Conservation (phyloP, 1,139 yeast genomes). For the Geotrichum phurueaensis region DNA sequence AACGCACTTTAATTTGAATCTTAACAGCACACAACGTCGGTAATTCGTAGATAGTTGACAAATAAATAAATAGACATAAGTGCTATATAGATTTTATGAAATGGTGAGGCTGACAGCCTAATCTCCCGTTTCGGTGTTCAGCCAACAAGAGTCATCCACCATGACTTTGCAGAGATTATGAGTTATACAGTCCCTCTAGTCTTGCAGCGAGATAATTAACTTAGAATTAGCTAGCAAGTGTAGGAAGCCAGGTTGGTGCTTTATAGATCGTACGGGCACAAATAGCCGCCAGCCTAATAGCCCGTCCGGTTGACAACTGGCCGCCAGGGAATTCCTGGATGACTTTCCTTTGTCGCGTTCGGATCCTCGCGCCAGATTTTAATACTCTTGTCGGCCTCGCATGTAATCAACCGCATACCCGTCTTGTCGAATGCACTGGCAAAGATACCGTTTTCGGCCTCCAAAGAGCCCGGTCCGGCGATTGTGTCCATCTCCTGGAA, state of each 20-base stretch:
- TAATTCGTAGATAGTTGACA: neutral
- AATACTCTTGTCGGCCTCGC: conserved; percentile 85
- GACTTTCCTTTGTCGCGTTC: conserved; percentile 41
- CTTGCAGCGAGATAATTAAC: neutral
- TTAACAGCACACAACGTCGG: neutral
- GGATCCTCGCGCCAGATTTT: conserved; percentile 70
- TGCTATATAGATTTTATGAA: neutral
- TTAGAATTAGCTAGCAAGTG: neutral
- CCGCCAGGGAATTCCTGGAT: conserved; percentile 47
- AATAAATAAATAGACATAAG: neutral
- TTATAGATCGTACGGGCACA: neutral
- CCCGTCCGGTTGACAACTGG: conserved; percentile 28
- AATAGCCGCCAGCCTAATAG: neutral
- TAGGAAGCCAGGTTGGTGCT: neutral
- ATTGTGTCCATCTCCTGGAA: conserved; percentile 51
- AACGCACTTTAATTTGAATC: neutral
- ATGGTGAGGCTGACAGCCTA: neutral
- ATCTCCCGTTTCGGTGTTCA: neutral
- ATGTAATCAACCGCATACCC: conserved; percentile 75
- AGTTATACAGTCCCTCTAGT: neutral
- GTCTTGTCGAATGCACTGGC: conserved; percentile 72
- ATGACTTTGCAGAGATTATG: neutral
- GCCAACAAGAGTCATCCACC: neutral
- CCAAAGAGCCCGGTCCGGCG: conserved; percentile 64
- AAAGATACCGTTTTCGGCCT: conserved; percentile 61